Evolutionary conservation across 2,329 filamentous ascomycete species (phyloP).

Genomic region (Coniochaeta prunicola): DNA sequence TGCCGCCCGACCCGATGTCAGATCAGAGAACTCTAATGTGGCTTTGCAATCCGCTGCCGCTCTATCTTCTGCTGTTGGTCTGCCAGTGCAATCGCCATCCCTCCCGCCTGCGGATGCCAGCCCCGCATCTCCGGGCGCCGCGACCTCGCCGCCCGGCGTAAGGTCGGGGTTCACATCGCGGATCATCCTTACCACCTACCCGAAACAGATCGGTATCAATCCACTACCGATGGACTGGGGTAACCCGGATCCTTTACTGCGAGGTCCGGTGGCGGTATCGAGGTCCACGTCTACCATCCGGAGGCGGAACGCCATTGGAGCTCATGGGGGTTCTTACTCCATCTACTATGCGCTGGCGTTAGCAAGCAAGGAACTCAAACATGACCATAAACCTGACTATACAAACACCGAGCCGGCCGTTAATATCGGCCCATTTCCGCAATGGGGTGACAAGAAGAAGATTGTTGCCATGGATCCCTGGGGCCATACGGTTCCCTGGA

Average conservation of each 20-base stretch:
- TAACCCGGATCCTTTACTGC: slow-evolving; percentile 60
- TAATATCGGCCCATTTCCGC: slow-evolving; percentile 77
- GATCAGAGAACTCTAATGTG: neutral
- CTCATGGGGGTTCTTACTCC: slow-evolving; percentile 77
- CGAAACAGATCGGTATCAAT: slow-evolving; percentile 88
- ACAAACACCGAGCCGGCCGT: slow-evolving; percentile 84
- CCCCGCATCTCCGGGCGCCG: slow-evolving; percentile 16
- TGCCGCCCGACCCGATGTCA: neutral
- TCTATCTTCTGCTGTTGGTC: neutral
- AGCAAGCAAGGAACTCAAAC: slow-evolving; percentile 79
- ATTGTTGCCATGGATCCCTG: slow-evolving; percentile 97
- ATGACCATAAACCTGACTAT: slow-evolving; percentile 67
- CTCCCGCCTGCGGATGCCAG: slow-evolving; percentile 16
- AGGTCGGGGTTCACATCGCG: slow-evolving; percentile 44
- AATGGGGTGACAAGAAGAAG: slow-evolving; percentile 86
- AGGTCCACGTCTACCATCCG: slow-evolving; percentile 68
- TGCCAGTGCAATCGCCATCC: slow-evolving; percentile 10
- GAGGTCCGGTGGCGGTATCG: slow-evolving; percentile 86
- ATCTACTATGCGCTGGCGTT: slow-evolving; percentile 93
- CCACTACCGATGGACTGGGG: slow-evolving; percentile 89
- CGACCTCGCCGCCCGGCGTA: slow-evolving; percentile 16
- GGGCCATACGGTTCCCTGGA: slow-evolving; percentile 78
- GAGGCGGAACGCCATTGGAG: slow-evolving; percentile 63
- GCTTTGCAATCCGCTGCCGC: neutral
- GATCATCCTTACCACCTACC: slow-evolving; percentile 67